Conservation (phyloP, 1,139 yeast species). For the Debaryomyces fabryi region DNA sequence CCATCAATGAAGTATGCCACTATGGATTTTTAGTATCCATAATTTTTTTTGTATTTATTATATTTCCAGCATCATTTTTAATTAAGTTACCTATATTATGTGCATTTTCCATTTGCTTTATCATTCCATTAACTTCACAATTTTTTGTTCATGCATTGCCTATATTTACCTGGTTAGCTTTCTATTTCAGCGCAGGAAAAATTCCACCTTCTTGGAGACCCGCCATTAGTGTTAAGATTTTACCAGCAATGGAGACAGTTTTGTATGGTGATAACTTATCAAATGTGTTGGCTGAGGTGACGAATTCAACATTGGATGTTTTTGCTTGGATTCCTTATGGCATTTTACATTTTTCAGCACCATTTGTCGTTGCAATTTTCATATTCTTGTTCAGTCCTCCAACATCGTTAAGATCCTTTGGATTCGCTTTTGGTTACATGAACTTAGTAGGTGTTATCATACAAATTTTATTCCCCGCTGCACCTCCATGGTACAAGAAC, state of each 20-base stretch:
- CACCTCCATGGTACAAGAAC: slow-evolving; percentile 98
- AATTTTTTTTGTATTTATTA: slow-evolving; percentile 52
- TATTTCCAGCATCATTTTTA: slow-evolving; percentile 55
- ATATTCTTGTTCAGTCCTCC: slow-evolving; percentile 93
- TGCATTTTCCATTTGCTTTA: slow-evolving; percentile 44
- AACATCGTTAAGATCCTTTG: slow-evolving; percentile 80
- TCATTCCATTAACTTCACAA: slow-evolving; percentile 79
- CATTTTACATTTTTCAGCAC: slow-evolving; percentile 82
- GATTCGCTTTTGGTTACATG: slow-evolving; percentile 97
- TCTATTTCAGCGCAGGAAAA: slow-evolving; percentile 78
- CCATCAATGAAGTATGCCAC: slow-evolving; percentile 50
- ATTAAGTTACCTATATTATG: slow-evolving; percentile 46
- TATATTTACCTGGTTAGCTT: slow-evolving; percentile 82
- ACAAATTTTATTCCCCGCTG: slow-evolving; percentile 88
- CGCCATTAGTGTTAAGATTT: slow-evolving; percentile 83
- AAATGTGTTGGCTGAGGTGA: slow-evolving; percentile 78
- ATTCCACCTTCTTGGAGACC: slow-evolving; percentile 84
- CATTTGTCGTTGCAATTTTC: slow-evolving; percentile 81
- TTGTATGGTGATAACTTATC: slow-evolving; percentile 92
- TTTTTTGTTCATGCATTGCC: slow-evolving; percentile 88
- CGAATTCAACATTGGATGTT: slow-evolving; percentile 69
- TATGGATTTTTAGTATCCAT: slow-evolving; percentile 53
- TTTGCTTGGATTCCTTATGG: slow-evolving; percentile 98
- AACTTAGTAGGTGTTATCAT: slow-evolving; percentile 79
- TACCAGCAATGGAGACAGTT: slow-evolving; percentile 94